Percentiles rank a stretch among this genome's conserved stretches.
Evolutionary conservation across 2,329 filamentous ascomycete species (phyloP).

Genomic region (Pseudocercospora pini-densiflorae): DNA sequence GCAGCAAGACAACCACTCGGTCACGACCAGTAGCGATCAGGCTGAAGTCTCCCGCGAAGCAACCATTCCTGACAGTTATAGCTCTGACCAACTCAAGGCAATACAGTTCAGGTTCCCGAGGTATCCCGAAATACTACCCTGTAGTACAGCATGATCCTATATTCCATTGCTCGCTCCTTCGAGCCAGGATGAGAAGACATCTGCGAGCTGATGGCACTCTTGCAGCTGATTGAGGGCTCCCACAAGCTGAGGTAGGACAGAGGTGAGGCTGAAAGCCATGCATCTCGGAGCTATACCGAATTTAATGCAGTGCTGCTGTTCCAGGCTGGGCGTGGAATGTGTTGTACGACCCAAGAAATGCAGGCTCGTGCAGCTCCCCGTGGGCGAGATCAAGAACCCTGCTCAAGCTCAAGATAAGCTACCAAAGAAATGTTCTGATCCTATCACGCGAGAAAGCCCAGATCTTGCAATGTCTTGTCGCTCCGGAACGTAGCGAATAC

Average conservation of each 20-base stretch:
- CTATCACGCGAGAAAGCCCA: background rate
- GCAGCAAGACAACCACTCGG: too few species aligned
- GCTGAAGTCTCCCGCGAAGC: too few species aligned
- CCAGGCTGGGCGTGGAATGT: background rate
- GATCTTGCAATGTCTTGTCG: background rate
- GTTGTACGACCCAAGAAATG: background rate
- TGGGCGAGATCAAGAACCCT: background rate
- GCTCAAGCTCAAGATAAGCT: slow-evolving; percentile 7
- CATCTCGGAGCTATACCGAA: background rate
- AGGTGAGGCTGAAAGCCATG: slow-evolving; percentile 7
- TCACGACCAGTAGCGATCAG: too few species aligned
- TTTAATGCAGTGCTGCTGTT: background rate
- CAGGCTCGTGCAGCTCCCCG: background rate
- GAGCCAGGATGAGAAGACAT: background rate
- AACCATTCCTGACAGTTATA: too few species aligned
- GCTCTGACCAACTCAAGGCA: too few species aligned
- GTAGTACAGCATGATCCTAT: too few species aligned
- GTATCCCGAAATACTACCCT: too few species aligned
- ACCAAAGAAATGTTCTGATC: background rate
- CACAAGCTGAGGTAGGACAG: background rate
- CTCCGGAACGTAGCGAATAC: background rate
- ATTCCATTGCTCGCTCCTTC: background rate
- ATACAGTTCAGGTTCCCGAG: too few species aligned
- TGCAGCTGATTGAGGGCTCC: background rate
- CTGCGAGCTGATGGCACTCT: background rate